Base-by-base conservation (phyloP, 768 basidiomycete genomes). In the Kwoniella europaea region DNA sequence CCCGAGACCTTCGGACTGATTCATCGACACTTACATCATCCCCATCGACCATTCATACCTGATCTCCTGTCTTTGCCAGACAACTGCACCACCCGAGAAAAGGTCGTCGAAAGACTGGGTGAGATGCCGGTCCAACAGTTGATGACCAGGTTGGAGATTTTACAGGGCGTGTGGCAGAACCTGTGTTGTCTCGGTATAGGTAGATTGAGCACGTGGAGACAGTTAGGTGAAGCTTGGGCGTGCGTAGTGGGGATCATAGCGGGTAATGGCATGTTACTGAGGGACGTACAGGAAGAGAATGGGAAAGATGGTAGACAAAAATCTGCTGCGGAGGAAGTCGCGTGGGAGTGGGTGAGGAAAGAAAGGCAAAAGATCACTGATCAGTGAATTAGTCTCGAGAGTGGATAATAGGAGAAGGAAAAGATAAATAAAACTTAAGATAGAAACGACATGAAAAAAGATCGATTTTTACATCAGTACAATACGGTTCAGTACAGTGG, bases 121-220 rank as follows among this genome's bases (percentile, higher is more conserved):
- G 63, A 70, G 4, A 10, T 12, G 29, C 35, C 58, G 13, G 66
- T 65, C 7, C 72, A 64, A 13, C 58, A 73, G 18, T 60, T 73
- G n/a, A 68, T 73, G 64, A 41, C 22, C 3, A 59, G n/a, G 27
- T 20, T 74, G 15, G 65, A 63, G 22, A 35, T 35, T 12, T 10
- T 74, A n/a, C 72, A 74, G 41, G 72, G 72, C 1, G 53, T 74
- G 6, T 74, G 72, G 72, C 54, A 69, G 52, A 74, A 74, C 57
- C 24, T 74, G 4, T 66, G 64, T 55, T 46, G 44, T 41, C 56
- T 74, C 4, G 72, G 72, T 16, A 52, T 74, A 24, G 42, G 58
- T 6, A 16, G 52, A 20, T 15, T 35, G 29, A 46, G 27, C 18
- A 62, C 58, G 0, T 74, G 71, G 71, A 68, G 41, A 53, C 61